Percentiles rank a stretch among this genome's conserved stretches.
Conservation (phyloP, 2,329 filamentous ascomycete genomes). For the Clonostachys chloroleuca region DNA sequence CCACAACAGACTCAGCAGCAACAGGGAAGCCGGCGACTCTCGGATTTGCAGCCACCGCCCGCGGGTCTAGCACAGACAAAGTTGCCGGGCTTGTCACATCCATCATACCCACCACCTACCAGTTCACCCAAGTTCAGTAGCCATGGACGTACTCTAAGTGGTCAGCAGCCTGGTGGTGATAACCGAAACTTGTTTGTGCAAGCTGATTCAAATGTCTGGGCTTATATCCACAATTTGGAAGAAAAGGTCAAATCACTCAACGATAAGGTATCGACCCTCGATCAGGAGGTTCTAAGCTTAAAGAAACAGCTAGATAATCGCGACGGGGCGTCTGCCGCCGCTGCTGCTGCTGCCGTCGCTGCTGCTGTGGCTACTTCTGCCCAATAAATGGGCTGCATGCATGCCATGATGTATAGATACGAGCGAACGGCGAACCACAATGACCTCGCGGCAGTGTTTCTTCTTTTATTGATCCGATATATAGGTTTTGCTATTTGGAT, state of each 20-base stretch:
- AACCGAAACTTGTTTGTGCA: conserved; percentile 64
- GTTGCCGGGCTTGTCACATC: conserved; percentile 27
- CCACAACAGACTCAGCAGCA: conserved; percentile 63
- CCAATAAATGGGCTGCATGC: too few relatives aligned
- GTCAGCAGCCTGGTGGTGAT: conserved; percentile 49
- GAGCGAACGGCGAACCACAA: too few relatives aligned
- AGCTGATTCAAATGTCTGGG: conserved; percentile 61
- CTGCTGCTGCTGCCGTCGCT: background rate
- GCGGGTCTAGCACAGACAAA: conserved; percentile 32
- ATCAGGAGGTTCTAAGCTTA: conserved; percentile 22
- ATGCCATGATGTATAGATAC: too few relatives aligned
- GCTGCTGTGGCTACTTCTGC: too few relatives aligned
- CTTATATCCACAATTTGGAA: conserved; percentile 69
- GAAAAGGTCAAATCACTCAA: conserved; percentile 34
- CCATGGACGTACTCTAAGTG: conserved; percentile 36
- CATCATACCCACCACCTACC: conserved; percentile 19
- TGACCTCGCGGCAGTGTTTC: too few relatives aligned
- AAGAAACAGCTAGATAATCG: conserved; percentile 25
- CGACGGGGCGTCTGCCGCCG: conserved; percentile 13
- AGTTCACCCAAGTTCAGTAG: conserved; percentile 11
- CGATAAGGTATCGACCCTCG: conserved; percentile 24
- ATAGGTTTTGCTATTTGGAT: too few relatives aligned
- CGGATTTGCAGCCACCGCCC: conserved; percentile 51
- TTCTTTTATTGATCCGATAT: too few relatives aligned
- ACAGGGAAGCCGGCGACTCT: conserved; percentile 41